Percentiles rank a stretch among this genome's conserved stretches.
Conservation (phyloP, 352 stramenopile genomes). For the Saprolegnia diclina region DNA sequence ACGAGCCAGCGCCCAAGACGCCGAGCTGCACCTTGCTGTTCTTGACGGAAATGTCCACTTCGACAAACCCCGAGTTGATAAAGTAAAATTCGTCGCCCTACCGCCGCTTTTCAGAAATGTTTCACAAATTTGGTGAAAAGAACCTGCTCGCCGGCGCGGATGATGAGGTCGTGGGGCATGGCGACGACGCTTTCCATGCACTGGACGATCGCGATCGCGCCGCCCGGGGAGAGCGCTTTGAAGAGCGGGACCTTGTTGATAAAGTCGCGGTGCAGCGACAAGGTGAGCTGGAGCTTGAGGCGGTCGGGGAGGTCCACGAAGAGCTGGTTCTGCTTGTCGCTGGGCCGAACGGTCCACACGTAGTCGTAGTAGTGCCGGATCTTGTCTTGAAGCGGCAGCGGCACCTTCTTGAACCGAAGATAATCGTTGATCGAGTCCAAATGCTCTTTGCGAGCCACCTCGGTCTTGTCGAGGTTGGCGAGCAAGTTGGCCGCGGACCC, state of each 20-base stretch:
- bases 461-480: constrained; percentile 65
- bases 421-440: constrained; percentile 79
- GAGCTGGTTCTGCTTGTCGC: constrained; percentile 49
- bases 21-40: constrained; percentile 39
- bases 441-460: constrained; percentile 69
- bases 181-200: constrained; percentile 54
- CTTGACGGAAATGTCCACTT: constrained; percentile 27
- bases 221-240: constrained; percentile 56
- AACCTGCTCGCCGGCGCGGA: constrained; percentile 50
- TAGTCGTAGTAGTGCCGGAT: constrained; percentile 77
- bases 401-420: constrained; percentile 75
- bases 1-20: constrained; percentile 64
- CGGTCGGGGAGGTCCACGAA: constrained; percentile 70
- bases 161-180: constrained; percentile 66
- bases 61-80: constrained; percentile 58
- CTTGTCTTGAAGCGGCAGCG: constrained; percentile 54
- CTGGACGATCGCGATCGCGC: constrained; percentile 67
- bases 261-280: constrained; percentile 62
- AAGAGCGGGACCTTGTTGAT: constrained; percentile 73
- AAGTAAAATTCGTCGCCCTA: constrained; percentile 67
- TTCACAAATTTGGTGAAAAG: background rate
- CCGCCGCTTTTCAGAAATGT: background rate
- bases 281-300: constrained; percentile 54
- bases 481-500: constrained; percentile 68
- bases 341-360: constrained; percentile 47